phyloP scores from a whole-genome alignment of 345 rosid genomes.

The Citropsis articulata region DNA sequence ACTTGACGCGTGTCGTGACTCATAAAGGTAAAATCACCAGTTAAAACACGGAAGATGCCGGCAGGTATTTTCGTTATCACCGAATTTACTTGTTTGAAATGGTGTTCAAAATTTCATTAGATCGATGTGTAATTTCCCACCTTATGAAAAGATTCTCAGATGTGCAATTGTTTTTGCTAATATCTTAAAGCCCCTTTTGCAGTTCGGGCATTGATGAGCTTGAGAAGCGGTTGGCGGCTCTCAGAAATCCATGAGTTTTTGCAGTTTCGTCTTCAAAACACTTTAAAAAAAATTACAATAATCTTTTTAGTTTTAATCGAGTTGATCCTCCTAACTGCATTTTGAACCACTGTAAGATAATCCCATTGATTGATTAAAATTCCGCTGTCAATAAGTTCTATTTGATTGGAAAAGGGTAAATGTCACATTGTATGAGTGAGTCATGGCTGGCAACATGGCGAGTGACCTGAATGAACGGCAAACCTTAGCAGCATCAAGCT shows the following conservation, averaged over 20 bases:
- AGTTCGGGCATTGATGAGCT: conserved; percentile 77
- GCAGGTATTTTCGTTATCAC: conserved; percentile 51
- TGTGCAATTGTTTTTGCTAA: conserved; percentile 6
- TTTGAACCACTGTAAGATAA: too few relatives aligned
- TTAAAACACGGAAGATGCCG: conserved; percentile 51
- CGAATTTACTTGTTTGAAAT: background rate
- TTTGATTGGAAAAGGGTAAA: background rate
- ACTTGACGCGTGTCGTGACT: conserved; percentile 53
- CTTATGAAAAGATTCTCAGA: background rate
- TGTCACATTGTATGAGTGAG: too few relatives aligned
- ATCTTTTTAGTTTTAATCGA: background rate
- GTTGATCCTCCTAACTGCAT: background rate
- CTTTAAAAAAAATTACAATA: background rate
- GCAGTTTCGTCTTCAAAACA: background rate
- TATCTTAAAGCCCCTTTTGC: conserved; percentile 13
- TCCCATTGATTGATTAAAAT: too few relatives aligned
- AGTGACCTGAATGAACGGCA: background rate
- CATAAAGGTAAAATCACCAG: conserved; percentile 76
- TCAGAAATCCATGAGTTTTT: conserved; percentile 52
- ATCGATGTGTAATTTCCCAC: background rate
- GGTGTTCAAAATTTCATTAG: background rate
- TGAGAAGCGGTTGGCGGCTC: conserved; percentile 92
- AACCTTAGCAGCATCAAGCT: too few relatives aligned
- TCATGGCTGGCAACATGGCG: background rate
- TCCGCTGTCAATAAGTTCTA: too few relatives aligned